phyloP scores from a whole-genome alignment of 2,329 filamentous ascomycete genomes.

The Aspergillus thermomutatus region DNA sequence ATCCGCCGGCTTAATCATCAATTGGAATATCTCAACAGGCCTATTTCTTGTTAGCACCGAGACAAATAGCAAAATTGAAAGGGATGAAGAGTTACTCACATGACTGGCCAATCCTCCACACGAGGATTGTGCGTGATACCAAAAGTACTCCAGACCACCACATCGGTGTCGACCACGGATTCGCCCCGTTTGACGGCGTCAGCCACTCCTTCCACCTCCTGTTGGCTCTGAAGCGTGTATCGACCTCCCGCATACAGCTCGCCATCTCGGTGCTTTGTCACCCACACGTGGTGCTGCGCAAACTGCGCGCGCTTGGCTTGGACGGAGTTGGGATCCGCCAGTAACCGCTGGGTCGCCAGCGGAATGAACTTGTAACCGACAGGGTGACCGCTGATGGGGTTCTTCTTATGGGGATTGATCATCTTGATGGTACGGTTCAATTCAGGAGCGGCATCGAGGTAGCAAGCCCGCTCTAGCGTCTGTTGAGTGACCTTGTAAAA shows the following conservation, averaged over 20 bases:
- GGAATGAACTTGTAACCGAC: slow-evolving; percentile 57
- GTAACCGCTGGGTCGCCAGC: slow-evolving; percentile 55
- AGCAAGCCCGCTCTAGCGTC: slow-evolving; percentile 46
- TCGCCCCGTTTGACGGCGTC: slow-evolving; percentile 33
- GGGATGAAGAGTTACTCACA: slow-evolving; percentile 25
- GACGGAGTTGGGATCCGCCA: slow-evolving; percentile 53
- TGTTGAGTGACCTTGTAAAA: slow-evolving; percentile 49
- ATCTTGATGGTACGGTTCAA: slow-evolving; percentile 56
- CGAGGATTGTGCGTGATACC: slow-evolving; percentile 46
- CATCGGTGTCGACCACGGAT: slow-evolving; percentile 37
- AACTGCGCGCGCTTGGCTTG: slow-evolving; percentile 53
- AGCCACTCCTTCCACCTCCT: slow-evolving; percentile 35
- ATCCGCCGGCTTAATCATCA: slow-evolving; percentile 48
- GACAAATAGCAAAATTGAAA: neutral
- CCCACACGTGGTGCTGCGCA: slow-evolving; percentile 54
- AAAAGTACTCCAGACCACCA: slow-evolving; percentile 45
- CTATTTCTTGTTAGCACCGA: slow-evolving; percentile 16
- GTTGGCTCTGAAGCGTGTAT: slow-evolving; percentile 52
- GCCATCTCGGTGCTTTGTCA: slow-evolving; percentile 50
- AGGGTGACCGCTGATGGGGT: slow-evolving; percentile 51
- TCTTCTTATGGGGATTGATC: slow-evolving; percentile 51
- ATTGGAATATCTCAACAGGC: slow-evolving; percentile 37
- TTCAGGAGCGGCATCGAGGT: slow-evolving; percentile 44
- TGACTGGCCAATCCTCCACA: slow-evolving; percentile 45
- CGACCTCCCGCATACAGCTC: slow-evolving; percentile 54